Evolutionary conservation across 495 filamentous ascomycete genomes (phyloP).

Genomic region (Talaromyces nanjingensis): DNA sequence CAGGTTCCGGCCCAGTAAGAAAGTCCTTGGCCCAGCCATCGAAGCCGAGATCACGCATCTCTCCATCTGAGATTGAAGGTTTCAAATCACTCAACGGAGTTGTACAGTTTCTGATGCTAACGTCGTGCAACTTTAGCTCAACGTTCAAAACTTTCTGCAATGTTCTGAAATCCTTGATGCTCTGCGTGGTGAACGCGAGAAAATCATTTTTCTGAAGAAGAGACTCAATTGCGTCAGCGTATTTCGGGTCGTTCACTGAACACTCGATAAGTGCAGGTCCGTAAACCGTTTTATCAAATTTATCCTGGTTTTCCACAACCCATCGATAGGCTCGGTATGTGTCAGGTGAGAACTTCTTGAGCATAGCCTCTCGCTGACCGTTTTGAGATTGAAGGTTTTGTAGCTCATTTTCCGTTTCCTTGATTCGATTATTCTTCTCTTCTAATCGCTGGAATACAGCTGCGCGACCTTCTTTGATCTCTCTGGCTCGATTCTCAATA

Average conservation of each 20-base stretch:
- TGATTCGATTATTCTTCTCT: constrained; percentile 21
- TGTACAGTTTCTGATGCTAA: constrained; percentile 55
- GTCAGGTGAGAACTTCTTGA: constrained; percentile 51
- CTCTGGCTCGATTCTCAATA: constrained; percentile 18
- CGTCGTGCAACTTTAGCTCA: constrained; percentile 53
- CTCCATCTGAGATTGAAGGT: constrained; percentile 45
- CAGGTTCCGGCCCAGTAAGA: constrained; percentile 72
- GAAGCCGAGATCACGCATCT: constrained; percentile 57
- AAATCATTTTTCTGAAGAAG: constrained; percentile 57
- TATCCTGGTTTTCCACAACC: constrained; percentile 61
- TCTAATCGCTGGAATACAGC: constrained; percentile 21
- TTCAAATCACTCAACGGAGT: constrained; percentile 41
- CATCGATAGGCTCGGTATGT: constrained; percentile 68
- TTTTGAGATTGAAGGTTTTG: constrained; percentile 61
- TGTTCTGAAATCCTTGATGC: constrained; percentile 61
- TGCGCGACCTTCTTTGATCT: constrained; percentile 22
- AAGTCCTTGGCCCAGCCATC: constrained; percentile 73
- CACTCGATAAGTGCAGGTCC: constrained; percentile 80
- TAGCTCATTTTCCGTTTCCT: constrained; percentile 43
- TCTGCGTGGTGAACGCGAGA: constrained; percentile 70
- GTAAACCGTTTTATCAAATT: constrained; percentile 76
- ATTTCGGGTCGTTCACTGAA: constrained; percentile 68
- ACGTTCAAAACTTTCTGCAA: constrained; percentile 38
- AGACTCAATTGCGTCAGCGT: constrained; percentile 68
- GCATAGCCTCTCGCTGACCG: constrained; percentile 63